Conservation (phyloP, 1,284 basidiomycete species). For the Naganishia cerealis region DNA sequence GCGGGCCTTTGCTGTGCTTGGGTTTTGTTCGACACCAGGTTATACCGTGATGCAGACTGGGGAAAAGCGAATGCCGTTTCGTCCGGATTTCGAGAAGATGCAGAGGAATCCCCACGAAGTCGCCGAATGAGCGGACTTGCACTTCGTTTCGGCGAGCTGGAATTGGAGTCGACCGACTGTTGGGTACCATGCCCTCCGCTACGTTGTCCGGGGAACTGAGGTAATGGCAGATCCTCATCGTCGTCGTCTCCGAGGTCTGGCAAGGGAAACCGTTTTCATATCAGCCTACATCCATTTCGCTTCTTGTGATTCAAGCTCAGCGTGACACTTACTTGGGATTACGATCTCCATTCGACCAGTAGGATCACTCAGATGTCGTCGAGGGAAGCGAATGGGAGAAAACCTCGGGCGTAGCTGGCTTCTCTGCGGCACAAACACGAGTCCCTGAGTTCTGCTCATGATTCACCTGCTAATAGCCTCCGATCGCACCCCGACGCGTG, state of each 20-base stretch:
- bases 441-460: not conserved
- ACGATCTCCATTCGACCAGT: slow-evolving; percentile 41
- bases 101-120: slow-evolving; percentile 38
- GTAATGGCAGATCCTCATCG: slow-evolving; percentile 46
- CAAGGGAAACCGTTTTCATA: not conserved
- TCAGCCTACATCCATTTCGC: not conserved
- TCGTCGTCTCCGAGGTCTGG: slow-evolving; percentile 46
- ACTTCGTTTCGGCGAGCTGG: slow-evolving; percentile 34
- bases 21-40: not conserved
- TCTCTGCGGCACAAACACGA: no score
- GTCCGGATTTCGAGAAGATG: slow-evolving; percentile 40
- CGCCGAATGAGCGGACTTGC: slow-evolving; percentile 33
- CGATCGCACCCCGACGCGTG: not conserved
- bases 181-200: slow-evolving; percentile 35
- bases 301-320: not conserved
- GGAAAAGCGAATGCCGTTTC: slow-evolving; percentile 31
- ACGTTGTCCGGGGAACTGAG: slow-evolving; percentile 41
- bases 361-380: not conserved
- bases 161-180: slow-evolving; percentile 33
- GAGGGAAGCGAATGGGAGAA: not conserved
- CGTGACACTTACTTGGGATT: slow-evolving; percentile 47
- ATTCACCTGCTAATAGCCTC: slow-evolving; percentile 3
- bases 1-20: slow-evolving; percentile 2
- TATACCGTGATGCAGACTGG: slow-evolving; percentile 1
- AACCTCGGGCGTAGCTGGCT: not conserved